Conservation (phyloP, 768 basidiomycete genomes). For the Boletus rubropictus region DNA sequence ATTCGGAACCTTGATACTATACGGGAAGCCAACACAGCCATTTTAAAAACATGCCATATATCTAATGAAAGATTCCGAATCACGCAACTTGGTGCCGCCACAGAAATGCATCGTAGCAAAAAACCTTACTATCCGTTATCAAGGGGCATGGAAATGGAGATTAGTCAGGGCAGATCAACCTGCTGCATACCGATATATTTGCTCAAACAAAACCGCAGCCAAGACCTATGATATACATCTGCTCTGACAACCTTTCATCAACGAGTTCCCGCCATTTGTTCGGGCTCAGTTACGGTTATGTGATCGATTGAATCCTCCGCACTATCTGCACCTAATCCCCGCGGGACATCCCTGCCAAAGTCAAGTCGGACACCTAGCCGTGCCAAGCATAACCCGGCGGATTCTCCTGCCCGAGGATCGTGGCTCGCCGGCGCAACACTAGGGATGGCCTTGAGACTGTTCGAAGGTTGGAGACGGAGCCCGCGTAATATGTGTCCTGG, state of each 20-base stretch:
- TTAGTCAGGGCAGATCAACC: too few species aligned
- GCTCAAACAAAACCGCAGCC: too few species aligned
- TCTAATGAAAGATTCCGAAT: too few species aligned
- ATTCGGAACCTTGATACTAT: too few species aligned
- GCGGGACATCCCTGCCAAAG: constrained; percentile 11
- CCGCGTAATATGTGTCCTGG: constrained; percentile 39
- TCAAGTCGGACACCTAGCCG: constrained; percentile 26
- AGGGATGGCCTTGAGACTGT: background rate
- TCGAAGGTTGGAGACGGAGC: constrained; percentile 15
- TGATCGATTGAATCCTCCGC: background rate
- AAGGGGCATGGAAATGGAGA: too few species aligned
- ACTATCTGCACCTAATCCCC: background rate
- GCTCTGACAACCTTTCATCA: background rate
- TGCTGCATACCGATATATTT: too few species aligned
- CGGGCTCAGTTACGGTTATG: constrained; percentile 8
- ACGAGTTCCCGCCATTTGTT: background rate
- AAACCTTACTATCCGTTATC: too few species aligned
- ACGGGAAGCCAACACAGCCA: too few species aligned
- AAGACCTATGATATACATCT: background rate
- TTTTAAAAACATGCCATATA: too few species aligned
- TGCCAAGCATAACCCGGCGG: constrained; percentile 27
- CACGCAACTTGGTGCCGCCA: too few species aligned
- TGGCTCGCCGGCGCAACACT: background rate
- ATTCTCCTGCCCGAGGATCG: constrained; percentile 13
- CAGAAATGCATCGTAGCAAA: too few species aligned